Percentiles rank a stretch among this genome's conserved stretches.
phyloP scores from a whole-genome alignment of 164 flowering plant species.

The Brasenia schreberi region DNA sequence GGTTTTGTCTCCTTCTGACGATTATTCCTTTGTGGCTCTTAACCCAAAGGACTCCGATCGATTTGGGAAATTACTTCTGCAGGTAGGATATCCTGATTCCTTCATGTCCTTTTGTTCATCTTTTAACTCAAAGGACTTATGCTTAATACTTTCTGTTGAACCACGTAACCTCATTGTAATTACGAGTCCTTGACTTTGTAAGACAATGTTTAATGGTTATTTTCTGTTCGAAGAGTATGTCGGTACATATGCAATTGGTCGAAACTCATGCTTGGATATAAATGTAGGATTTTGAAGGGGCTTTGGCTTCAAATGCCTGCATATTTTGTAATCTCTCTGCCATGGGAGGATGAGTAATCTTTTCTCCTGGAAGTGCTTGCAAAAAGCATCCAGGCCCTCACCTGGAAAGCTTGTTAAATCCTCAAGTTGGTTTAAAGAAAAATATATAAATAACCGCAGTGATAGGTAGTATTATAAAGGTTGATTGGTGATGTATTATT shows the following conservation, averaged over 20 bases:
- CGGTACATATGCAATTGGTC: neutral
- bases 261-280: neutral
- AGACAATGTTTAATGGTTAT: neutral
- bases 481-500: too few species aligned
- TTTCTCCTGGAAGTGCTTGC: too few species aligned
- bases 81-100: conserved; percentile 3
- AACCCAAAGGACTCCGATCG: conserved; percentile 12
- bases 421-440: neutral
- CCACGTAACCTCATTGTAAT: too few species aligned
- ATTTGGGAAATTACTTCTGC: conserved; percentile 5
- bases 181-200: too few species aligned
- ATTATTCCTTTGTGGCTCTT: conserved; percentile 5
- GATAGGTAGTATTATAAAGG: neutral
- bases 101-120: neutral
- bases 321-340: too few species aligned
- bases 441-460: too few species aligned
- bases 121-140: neutral
- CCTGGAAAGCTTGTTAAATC: too few species aligned
- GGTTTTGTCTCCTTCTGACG: neutral
- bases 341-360: too few species aligned
- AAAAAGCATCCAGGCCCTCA: too few species aligned
- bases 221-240: neutral
- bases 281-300: too few species aligned
- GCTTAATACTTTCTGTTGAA: too few species aligned
- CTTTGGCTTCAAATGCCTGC: too few species aligned